Evolutionary conservation across 345 rosid genomes (phyloP), one percentile per base, ranked within the genome.

Genomic region (Corymbia maculata): DNA sequence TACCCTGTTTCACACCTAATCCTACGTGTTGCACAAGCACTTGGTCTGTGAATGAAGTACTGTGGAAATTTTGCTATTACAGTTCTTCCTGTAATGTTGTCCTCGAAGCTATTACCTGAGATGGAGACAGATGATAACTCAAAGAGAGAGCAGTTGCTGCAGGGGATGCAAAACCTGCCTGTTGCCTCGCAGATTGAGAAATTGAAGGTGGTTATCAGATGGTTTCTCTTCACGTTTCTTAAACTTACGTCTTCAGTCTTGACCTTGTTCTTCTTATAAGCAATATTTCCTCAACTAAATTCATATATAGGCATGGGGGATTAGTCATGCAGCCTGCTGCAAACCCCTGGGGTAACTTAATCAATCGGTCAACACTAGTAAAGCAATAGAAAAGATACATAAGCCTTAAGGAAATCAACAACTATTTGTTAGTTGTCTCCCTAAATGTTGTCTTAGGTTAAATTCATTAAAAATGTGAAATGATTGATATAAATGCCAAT

Each of bases 11-110:
- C 49, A 75, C 42, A 21, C 15, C 84, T 49, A 75, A 42, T 75
- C 84, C 84, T 75, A 44, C 4, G 3, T 42, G 64, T 85, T 85
- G 59, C 87, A 52, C 52, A 19, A 85, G 47, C 66, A 26, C 45
- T 86, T 52, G 15, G 84, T 21, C 7, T 42, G 49, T 21, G 49
- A 75, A 49, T 75, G 84, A 75, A 75, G 84, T 42, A 75, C 49
- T 42, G 19, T 30, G 61, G 49, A 75, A 75, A 19, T 75, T 36
- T 28, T 50, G 52, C 90, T 90, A 61, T 85, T 90, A 88, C 92
- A 98, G 98, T 96, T 92, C 92, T 97, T 59, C 99, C 99, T 0
- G 98, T 98, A 90, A 98, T 97, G 99, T 91, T 98, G 87, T 96
- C 99, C 45, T 93, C 99, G 9, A 98, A 98, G 91, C 90, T 95